A percentile compares a stretch with the other conserved stretches of the same genome.
phyloP scores from a whole-genome alignment of 306 rosid species.

The Sicyos baderoa region DNA sequence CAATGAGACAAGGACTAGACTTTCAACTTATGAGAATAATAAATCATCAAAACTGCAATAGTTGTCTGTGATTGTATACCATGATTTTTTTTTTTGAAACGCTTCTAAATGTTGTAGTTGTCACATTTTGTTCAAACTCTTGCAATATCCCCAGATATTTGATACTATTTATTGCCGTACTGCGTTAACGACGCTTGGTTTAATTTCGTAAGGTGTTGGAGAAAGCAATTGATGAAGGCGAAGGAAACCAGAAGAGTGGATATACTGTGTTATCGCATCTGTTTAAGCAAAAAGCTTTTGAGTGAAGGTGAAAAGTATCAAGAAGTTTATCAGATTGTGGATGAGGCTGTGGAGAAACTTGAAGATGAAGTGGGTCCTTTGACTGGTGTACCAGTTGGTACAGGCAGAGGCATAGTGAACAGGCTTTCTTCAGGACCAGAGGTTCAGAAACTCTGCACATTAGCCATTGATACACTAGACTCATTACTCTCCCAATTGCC shows the following conservation, averaged over 20 bases:
- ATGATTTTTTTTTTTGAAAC: background rate
- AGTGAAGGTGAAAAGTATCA: conserved; percentile 52
- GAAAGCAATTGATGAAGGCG: conserved; percentile 68
- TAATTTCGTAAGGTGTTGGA: conserved; percentile 49
- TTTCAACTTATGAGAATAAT: background rate
- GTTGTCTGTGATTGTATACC: background rate
- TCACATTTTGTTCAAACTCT: background rate
- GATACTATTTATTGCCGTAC: background rate
- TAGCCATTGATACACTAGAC: conserved; percentile 65
- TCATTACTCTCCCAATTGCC: conserved; percentile 29
- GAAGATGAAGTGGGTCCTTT: conserved; percentile 84
- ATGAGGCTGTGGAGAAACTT: conserved; percentile 74
- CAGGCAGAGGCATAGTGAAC: conserved; percentile 92
- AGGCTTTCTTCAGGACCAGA: conserved; percentile 96
- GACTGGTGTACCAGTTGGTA: conserved; percentile 65
- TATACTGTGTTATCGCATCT: conserved; percentile 79
- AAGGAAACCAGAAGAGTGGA: conserved; percentile 89
- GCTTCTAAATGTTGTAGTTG: background rate
- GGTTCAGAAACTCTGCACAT: conserved; percentile 78
- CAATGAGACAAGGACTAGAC: background rate
- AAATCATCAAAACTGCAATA: no score
- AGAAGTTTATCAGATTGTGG: conserved; percentile 49
- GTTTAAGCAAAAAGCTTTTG: conserved; percentile 70
- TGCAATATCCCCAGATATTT: background rate
- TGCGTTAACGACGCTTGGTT: background rate